Evolutionary conservation across 257 asterid species (phyloP).

Genomic region (Perilla frutescens): DNA sequence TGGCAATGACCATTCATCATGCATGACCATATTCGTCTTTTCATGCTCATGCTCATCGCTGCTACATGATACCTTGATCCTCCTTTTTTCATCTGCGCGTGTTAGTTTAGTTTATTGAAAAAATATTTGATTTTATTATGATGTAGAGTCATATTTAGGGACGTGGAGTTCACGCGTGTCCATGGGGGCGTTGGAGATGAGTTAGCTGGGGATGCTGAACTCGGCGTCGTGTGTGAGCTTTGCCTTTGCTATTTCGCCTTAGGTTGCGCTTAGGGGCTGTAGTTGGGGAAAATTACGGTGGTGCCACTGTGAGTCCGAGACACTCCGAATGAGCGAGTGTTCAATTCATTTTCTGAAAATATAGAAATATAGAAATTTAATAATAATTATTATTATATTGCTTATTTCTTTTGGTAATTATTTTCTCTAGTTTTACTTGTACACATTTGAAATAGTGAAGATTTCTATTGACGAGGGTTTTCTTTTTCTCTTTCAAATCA

Average conservation of each 20-base stretch:
- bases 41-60: constrained; percentile 33
- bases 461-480: too few relatives aligned
- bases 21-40: constrained; percentile 24
- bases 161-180: background rate
- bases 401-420: too few relatives aligned
- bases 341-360: too few relatives aligned
- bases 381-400: too few relatives aligned
- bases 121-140: too few relatives aligned
- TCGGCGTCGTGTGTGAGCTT: constrained; percentile 31
- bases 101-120: too few relatives aligned
- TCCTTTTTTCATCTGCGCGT: background rate
- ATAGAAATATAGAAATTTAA: too few relatives aligned
- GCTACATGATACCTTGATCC: background rate
- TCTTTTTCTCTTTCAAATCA: too few relatives aligned
- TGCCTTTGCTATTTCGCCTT: background rate
- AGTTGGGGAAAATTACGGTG: constrained; percentile 18
- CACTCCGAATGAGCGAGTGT: too few relatives aligned
- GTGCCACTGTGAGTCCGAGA: constrained; percentile 39
- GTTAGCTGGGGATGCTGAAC: constrained; percentile 26
- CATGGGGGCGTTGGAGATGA: background rate
- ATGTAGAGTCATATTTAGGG: background rate
- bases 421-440: too few relatives aligned
- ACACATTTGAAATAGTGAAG: too few relatives aligned
- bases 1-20: constrained; percentile 42
- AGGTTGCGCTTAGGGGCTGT: constrained; percentile 33